phyloP scores from a whole-genome alignment of 345 rosid species.

The Lepidium sativum region DNA sequence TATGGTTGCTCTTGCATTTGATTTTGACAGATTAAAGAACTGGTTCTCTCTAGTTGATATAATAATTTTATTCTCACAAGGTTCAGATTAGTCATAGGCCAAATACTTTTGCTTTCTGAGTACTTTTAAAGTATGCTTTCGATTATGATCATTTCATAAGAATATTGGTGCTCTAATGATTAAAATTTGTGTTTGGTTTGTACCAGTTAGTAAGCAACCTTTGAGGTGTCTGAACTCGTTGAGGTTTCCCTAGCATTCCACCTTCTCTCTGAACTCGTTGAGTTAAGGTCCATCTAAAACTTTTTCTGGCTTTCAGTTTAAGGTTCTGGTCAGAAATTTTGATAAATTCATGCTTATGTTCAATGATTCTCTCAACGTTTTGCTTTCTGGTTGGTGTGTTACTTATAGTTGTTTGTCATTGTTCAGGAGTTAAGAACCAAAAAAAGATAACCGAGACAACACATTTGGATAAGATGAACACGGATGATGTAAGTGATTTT shows the following conservation, averaged over 20 bases:
- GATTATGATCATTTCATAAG: conserved; percentile 1
- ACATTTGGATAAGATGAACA: too few species aligned
- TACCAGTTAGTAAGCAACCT: conserved; percentile 9
- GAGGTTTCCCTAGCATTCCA: conserved; percentile 63
- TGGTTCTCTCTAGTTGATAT: too few species aligned
- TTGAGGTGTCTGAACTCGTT: conserved; percentile 1
- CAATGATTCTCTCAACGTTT: background rate
- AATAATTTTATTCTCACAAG: too few species aligned
- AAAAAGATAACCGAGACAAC: too few species aligned
- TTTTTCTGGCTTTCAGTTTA: background rate
- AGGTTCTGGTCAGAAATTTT: background rate
- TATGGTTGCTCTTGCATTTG: background rate
- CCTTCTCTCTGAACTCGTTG: conserved; percentile 58
- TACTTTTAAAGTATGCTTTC: background rate
- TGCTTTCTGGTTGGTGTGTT: background rate
- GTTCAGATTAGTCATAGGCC: too few species aligned
- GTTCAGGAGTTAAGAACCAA: conserved; percentile 56
- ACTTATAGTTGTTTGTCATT: background rate
- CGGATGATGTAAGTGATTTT: too few species aligned
- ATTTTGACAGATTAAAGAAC: background rate
- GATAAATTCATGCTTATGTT: background rate
- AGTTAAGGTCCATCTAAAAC: conserved; percentile 38
- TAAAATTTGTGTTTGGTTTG: background rate
- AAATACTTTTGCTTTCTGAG: too few species aligned
- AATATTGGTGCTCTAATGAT: background rate